Evolutionary conservation across 2,329 filamentous ascomycete species (phyloP).

Genomic region (Aureobasidium sp.): DNA sequence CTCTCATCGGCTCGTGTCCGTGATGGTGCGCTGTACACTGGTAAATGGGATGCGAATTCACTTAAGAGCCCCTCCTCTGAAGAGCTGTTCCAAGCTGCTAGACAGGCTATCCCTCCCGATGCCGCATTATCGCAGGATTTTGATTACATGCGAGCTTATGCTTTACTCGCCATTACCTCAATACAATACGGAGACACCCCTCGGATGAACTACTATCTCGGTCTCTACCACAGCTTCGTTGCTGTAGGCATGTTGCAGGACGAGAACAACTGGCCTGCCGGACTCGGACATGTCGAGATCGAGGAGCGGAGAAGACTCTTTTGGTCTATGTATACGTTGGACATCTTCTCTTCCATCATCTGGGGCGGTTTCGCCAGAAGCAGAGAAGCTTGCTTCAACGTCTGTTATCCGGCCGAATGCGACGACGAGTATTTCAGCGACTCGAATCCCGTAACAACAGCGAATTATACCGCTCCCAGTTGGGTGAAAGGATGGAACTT

Average conservation of each 20-base stretch:
- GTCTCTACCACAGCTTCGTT: slow-evolving; percentile 42
- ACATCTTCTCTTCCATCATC: slow-evolving; percentile 45
- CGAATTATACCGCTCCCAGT: slow-evolving; percentile 15
- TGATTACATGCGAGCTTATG: slow-evolving; percentile 39
- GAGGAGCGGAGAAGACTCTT: slow-evolving; percentile 41
- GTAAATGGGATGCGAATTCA: slow-evolving; percentile 38
- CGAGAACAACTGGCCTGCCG: slow-evolving; percentile 43
- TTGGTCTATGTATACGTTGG: slow-evolving; percentile 50
- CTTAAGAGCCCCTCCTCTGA: slow-evolving; percentile 32
- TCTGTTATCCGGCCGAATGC: slow-evolving; percentile 37
- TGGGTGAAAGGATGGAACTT: slow-evolving; percentile 51
- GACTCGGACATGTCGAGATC: slow-evolving; percentile 34
- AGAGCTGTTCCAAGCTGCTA: slow-evolving; percentile 36
- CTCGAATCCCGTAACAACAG: slow-evolving; percentile 23
- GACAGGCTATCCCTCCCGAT: slow-evolving; percentile 32
- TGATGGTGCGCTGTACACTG: slow-evolving; percentile 38
- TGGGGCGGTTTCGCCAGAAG: slow-evolving; percentile 39
- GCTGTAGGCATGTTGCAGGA: slow-evolving; percentile 44
- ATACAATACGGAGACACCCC: slow-evolving; percentile 45
- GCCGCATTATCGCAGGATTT: slow-evolving; percentile 27
- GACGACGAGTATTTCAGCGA: slow-evolving; percentile 31
- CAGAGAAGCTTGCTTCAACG: slow-evolving; percentile 37
- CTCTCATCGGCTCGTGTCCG: slow-evolving; percentile 41
- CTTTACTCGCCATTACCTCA: slow-evolving; percentile 40
- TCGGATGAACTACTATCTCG: slow-evolving; percentile 44